Evolutionary conservation across 2,329 filamentous ascomycete genomes (phyloP).

Genomic region (Penicillium italicum): DNA sequence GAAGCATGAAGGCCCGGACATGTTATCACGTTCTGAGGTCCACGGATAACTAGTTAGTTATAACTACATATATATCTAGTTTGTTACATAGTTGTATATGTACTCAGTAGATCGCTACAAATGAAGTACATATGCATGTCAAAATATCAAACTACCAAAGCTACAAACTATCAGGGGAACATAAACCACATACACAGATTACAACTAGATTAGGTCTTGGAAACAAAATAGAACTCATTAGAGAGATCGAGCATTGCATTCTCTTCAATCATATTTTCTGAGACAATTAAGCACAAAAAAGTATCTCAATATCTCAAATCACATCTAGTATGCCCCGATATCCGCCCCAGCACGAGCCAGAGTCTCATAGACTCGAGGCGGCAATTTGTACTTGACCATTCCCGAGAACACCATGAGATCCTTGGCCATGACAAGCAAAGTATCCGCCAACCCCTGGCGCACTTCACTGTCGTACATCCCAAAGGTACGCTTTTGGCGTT

Average conservation of each 20-base stretch:
- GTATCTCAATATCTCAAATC: neutral
- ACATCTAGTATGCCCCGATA: conserved; percentile 41
- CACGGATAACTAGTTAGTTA: no score
- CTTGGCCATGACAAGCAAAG: conserved; percentile 74
- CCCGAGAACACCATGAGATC: conserved; percentile 93
- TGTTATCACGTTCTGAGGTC: neutral
- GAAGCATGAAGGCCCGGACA: neutral
- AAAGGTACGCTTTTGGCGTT: conserved; percentile 67
- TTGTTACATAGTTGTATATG: no score
- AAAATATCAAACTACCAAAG: neutral
- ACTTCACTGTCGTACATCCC: conserved; percentile 64
- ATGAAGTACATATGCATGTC: neutral
- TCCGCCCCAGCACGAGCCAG: conserved; percentile 77
- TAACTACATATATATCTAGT: no score
- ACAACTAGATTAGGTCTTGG: neutral
- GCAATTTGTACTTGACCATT: conserved; percentile 85
- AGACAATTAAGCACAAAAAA: neutral
- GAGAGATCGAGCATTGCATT: neutral
- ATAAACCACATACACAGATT: neutral
- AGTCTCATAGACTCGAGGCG: conserved; percentile 81
- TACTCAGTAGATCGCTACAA: no score
- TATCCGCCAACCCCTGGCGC: conserved; percentile 55
- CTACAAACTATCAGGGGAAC: neutral
- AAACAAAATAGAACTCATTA: neutral
- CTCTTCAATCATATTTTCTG: neutral